phyloP scores from a whole-genome alignment of 345 rosid genomes.

The Gossypium longicalyx region DNA sequence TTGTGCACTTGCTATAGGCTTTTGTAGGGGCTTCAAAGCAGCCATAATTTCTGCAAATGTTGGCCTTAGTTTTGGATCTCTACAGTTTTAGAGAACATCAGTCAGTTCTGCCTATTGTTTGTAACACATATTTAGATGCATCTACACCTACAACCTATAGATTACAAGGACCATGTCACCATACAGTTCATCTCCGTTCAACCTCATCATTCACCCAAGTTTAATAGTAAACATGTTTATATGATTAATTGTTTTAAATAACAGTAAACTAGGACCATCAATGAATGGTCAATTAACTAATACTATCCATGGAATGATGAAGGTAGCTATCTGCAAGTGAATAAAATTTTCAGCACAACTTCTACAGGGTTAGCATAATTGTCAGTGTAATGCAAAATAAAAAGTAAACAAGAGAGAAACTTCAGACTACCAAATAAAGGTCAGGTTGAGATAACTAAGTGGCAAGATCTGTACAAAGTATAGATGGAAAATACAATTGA shows the following conservation, averaged over 20 bases:
- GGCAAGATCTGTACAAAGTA: slow-evolving; percentile 6
- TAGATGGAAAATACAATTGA: neutral
- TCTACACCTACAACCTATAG: slow-evolving; percentile 4
- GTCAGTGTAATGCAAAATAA: neutral
- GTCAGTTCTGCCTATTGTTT: slow-evolving; percentile 13
- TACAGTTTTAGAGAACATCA: slow-evolving; percentile 20
- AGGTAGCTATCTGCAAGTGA: neutral
- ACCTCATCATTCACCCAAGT: neutral
- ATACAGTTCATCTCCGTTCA: neutral
- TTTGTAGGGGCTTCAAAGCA: slow-evolving; percentile 80
- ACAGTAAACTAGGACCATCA: neutral
- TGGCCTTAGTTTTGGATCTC: slow-evolving; percentile 87
- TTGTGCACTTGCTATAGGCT: slow-evolving; percentile 44
- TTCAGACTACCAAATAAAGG: neutral
- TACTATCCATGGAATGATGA: neutral
- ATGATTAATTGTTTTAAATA: neutral
- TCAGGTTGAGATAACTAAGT: neutral
- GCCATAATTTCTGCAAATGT: slow-evolving; percentile 87
- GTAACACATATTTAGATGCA: neutral
- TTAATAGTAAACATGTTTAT: neutral
- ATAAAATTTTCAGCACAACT: neutral
- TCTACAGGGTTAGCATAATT: neutral
- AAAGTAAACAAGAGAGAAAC: neutral
- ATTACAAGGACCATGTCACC: neutral
- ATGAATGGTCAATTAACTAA: neutral